These are phyloP conservation scores for Mycena crocata DNA, from an alignment of 768 basidiomycete genomes.

Conservation along the genomic window DNA sequence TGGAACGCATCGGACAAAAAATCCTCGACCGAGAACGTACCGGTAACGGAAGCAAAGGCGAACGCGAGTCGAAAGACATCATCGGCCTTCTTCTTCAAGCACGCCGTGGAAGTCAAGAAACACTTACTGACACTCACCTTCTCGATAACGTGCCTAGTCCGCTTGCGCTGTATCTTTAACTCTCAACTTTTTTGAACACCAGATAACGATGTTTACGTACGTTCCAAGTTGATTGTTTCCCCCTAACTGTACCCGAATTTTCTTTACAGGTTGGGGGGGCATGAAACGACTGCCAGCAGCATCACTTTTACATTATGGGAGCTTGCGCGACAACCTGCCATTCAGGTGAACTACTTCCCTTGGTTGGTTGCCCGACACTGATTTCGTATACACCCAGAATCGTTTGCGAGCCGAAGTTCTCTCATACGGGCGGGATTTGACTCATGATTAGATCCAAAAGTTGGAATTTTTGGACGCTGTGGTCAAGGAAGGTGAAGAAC, in stretches of 20 bases:
- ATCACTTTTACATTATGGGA: slow-evolving; percentile 52
- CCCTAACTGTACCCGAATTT: not conserved
- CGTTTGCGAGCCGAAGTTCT: slow-evolving; percentile 54
- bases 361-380: not conserved
- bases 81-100: slow-evolving; percentile 38
- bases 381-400: slow-evolving; percentile 37
- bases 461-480: slow-evolving; percentile 56
- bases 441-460: slow-evolving; percentile 50
- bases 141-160: slow-evolving; percentile 39
- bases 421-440: slow-evolving; percentile 41
- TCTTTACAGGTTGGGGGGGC: slow-evolving; percentile 49
- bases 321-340: slow-evolving; percentile 50
- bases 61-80: slow-evolving; percentile 36
- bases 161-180: not conserved
- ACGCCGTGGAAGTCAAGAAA: not conserved
- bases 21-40: slow-evolving; percentile 38
- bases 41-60: not conserved
- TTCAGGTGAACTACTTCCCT: slow-evolving; percentile 37
- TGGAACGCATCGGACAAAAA: slow-evolving; percentile 35
- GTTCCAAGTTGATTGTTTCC: not conserved
- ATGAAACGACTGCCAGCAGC: slow-evolving; percentile 54
- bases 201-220: slow-evolving; percentile 36
- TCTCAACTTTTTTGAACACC: not conserved
- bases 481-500: slow-evolving; percentile 50
- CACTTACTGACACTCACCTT: slow-evolving; percentile 36